Evolutionary conservation across 2,329 filamentous ascomycete genomes (phyloP).

Genomic region (Rutstroemia sp.): DNA sequence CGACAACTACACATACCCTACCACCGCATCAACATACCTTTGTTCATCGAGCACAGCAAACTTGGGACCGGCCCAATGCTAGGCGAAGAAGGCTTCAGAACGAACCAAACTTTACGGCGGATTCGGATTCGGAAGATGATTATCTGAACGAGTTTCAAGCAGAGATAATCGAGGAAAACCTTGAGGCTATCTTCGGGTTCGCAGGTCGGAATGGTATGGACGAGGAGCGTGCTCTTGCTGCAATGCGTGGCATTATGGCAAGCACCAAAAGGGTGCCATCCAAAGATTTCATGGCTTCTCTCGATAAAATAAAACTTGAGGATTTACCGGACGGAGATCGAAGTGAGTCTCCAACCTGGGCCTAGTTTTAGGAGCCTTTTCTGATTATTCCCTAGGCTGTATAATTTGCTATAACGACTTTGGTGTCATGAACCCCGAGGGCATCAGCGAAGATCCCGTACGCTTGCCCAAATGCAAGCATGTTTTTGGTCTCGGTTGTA

Average conservation of each 20-base stretch:
- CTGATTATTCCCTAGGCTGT: conserved; percentile 38
- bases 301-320: conserved; percentile 24
- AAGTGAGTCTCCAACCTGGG: conserved; percentile 20
- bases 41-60: not conserved
- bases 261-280: conserved; percentile 23
- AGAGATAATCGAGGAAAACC: not conserved
- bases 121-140: not conserved
- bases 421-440: conserved; percentile 49
- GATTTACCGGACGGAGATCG: conserved; percentile 22
- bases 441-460: conserved; percentile 47
- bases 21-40: not conserved
- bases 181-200: not conserved
- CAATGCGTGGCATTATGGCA: conserved; percentile 18
- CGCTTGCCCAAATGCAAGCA: conserved; percentile 56
- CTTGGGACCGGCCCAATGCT: not conserved
- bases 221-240: conserved; percentile 5
- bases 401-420: conserved; percentile 60
- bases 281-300: conserved; percentile 23
- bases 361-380: not conserved
- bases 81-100: not conserved
- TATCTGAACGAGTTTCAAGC: not conserved
- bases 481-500: conserved; percentile 56
- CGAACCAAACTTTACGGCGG: not conserved
- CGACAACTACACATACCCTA: not conserved
- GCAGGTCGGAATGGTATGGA: not conserved